Evolutionary conservation across 1,139 yeast species (phyloP).

Genomic region (Eremothecium cymbalariae): DNA sequence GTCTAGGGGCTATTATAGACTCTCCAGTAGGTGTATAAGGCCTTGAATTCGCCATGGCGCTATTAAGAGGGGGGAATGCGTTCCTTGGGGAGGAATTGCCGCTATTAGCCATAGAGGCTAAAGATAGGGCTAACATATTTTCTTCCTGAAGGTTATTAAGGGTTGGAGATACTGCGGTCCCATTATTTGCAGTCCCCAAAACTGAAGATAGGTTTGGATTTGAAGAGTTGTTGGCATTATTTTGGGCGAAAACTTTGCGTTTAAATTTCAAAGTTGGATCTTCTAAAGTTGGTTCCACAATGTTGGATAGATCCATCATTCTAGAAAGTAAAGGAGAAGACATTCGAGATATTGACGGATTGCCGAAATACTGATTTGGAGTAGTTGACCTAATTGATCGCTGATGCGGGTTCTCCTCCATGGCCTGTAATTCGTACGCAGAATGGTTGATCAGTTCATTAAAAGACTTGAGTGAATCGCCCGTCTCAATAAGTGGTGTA

Average conservation of each 20-base stretch:
- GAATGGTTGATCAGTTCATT: conserved; percentile 23
- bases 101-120: conserved; percentile 32
- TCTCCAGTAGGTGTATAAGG: conserved; percentile 13
- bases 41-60: conserved; percentile 16
- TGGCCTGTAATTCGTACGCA: conserved; percentile 24
- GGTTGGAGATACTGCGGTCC: conserved; percentile 6
- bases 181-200: conserved; percentile 5
- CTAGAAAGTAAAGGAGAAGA: conserved; percentile 30
- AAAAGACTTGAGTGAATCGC: conserved; percentile 14
- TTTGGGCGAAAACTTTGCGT: conserved; percentile 14
- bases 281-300: conserved; percentile 31
- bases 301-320: conserved; percentile 32
- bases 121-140: conserved; percentile 30
- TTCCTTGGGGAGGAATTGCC: conserved; percentile 30
- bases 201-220: conserved; percentile 5
- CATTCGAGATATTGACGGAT: conserved; percentile 27
- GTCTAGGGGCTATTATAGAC: conserved; percentile 21
- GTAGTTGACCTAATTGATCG: conserved; percentile 27
- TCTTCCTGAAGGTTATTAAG: conserved; percentile 24
- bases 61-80: conserved; percentile 22
- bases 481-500: conserved; percentile 1
- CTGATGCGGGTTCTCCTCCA: conserved; percentile 17
- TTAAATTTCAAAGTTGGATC: conserved; percentile 28
- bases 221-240: conserved; percentile 1
- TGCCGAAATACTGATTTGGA: conserved; percentile 21